A percentile compares a stretch with the other conserved stretches of the same genome.
Conservation (phyloP, 495 filamentous ascomycete genomes). For the Staphylotrichum longicolle region DNA sequence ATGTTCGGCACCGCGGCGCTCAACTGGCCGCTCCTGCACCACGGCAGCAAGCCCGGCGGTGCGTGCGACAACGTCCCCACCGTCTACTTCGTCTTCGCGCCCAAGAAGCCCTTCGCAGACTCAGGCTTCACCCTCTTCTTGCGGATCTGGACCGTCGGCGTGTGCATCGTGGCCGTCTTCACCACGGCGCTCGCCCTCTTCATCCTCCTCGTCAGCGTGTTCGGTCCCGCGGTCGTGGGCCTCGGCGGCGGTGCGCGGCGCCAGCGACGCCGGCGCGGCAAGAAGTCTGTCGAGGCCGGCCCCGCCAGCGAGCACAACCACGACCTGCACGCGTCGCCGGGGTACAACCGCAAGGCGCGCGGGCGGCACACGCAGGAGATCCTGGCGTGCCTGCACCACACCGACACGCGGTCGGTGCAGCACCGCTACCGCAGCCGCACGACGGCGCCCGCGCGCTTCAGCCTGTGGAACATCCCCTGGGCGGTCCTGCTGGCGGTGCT, state of each 20-base stretch:
- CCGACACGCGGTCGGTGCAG: constrained; percentile 22
- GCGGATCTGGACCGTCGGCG: constrained; percentile 33
- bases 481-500: constrained; percentile 29
- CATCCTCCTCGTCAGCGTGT: constrained; percentile 24
- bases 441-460: constrained; percentile 25
- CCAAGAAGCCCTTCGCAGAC: constrained; percentile 33
- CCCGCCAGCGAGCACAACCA: constrained; percentile 1
- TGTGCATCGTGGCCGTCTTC: constrained; percentile 31
- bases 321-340: constrained; percentile 19
- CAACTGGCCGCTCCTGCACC: constrained; percentile 32
- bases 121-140: constrained; percentile 27
- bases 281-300: constrained; percentile 25
- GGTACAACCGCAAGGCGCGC: constrained; percentile 27
- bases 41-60: constrained; percentile 29
- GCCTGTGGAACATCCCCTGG: constrained; percentile 32
- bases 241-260: not conserved
- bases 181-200: constrained; percentile 30
- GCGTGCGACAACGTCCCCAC: constrained; percentile 31
- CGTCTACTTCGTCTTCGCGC: constrained; percentile 33
- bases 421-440: constrained; percentile 26
- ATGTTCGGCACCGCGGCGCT: constrained; percentile 34
- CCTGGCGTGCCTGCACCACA: constrained; percentile 28
- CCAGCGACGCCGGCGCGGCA: not conserved
- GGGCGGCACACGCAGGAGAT: constrained; percentile 30
- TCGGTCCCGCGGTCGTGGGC: constrained; percentile 24